Percentiles rank a stretch among this genome's conserved stretches.
phyloP scores from a whole-genome alignment of 305 asterid species.

The Striga hermonthica region DNA sequence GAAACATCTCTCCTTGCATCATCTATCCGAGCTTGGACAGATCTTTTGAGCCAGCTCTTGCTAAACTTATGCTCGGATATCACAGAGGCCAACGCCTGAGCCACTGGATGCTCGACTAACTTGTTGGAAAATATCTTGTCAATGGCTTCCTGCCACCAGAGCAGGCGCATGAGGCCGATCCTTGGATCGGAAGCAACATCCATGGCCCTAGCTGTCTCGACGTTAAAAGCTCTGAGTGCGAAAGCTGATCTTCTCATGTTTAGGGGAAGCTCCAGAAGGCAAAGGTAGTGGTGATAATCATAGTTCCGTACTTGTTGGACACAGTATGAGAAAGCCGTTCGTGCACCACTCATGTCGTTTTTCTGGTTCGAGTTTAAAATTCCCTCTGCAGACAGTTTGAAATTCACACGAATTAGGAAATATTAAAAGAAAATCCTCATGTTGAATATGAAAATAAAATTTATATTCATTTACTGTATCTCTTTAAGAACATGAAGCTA shows the following conservation, averaged over 20 bases:
- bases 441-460: too few relatives aligned
- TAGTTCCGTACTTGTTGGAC: constrained; percentile 84
- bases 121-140: constrained; percentile 73
- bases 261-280: constrained; percentile 92
- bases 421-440: too few relatives aligned
- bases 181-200: constrained; percentile 86
- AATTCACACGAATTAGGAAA: background rate
- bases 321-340: constrained; percentile 78
- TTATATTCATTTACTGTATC: too few relatives aligned
- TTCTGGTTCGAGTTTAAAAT: constrained; percentile 6
- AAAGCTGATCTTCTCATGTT: constrained; percentile 79
- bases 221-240: constrained; percentile 79
- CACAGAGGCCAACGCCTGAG: constrained; percentile 68
- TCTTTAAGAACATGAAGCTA: too few relatives aligned
- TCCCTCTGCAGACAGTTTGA: constrained; percentile 28
- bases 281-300: constrained; percentile 90
- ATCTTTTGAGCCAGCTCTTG: constrained; percentile 85
- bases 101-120: constrained; percentile 82
- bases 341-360: constrained; percentile 45
- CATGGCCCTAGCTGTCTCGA: constrained; percentile 88
- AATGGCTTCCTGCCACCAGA: constrained; percentile 94
- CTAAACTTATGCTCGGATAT: constrained; percentile 57
- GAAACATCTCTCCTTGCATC: constrained; percentile 67
- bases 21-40: constrained; percentile 71
- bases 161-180: constrained; percentile 90